Percentiles rank a stretch among this genome's conserved stretches.
Evolutionary conservation across 768 basidiomycete genomes (phyloP).

Genomic region (Tephrocybe sp.): DNA sequence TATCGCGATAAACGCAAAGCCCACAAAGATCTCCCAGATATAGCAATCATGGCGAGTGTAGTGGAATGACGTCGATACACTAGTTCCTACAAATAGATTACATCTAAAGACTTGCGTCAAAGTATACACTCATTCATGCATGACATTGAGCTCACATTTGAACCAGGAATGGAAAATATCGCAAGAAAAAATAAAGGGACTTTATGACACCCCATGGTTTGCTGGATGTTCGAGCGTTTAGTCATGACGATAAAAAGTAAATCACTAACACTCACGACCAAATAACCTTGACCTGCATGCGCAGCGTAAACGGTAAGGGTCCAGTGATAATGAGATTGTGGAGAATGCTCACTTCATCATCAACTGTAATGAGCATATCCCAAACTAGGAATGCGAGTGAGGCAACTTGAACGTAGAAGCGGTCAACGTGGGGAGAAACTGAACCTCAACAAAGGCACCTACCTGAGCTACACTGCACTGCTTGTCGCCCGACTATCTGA

Average conservation of each 20-base stretch:
- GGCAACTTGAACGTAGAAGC: slow-evolving; percentile 23
- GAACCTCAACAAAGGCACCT: background rate
- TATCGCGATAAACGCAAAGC: slow-evolving; percentile 26
- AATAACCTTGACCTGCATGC: slow-evolving; percentile 30
- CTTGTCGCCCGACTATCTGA: background rate
- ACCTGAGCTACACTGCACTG: slow-evolving; percentile 10
- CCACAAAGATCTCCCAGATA: slow-evolving; percentile 44
- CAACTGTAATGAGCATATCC: slow-evolving; percentile 38
- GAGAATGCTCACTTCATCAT: slow-evolving; percentile 31
- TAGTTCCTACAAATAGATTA: slow-evolving; percentile 31
- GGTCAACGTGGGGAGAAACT: background rate
- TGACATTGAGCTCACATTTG: slow-evolving; percentile 27
- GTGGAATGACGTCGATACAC: slow-evolving; percentile 30
- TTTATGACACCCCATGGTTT: slow-evolving; percentile 33
- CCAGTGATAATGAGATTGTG: slow-evolving; percentile 2
- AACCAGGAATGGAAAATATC: slow-evolving; percentile 34
- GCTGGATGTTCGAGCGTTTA: slow-evolving; percentile 12
- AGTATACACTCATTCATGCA: background rate
- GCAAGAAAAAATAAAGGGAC: slow-evolving; percentile 32
- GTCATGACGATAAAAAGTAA: background rate
- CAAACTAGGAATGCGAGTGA: slow-evolving; percentile 36
- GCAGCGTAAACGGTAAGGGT: background rate
- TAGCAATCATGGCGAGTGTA: slow-evolving; percentile 39
- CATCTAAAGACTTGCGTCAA: slow-evolving; percentile 19
- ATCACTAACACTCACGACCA: slow-evolving; percentile 33